Evolutionary conservation across 177 flowering plant genomes (phyloP).

Genomic region (Vitis hybrid): DNA sequence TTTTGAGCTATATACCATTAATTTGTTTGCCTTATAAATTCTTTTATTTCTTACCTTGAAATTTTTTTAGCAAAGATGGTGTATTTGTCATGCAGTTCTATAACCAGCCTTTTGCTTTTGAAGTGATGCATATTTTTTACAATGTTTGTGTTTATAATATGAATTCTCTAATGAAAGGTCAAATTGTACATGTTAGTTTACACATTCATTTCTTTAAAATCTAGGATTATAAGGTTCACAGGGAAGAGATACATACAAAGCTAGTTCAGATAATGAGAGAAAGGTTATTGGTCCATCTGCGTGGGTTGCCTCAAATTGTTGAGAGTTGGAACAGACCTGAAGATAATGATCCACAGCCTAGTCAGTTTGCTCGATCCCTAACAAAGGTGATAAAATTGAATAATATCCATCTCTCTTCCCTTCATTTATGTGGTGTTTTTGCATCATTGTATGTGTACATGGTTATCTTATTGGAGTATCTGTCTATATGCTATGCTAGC

Average conservation of each 20-base stretch:
- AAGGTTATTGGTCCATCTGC: slow-evolving; percentile 80
- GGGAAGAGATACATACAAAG: slow-evolving; percentile 93
- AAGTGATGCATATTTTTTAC: background rate
- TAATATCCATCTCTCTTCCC: background rate
- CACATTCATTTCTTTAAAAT: background rate
- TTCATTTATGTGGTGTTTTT: background rate
- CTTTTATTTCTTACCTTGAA: background rate
- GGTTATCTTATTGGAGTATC: background rate
- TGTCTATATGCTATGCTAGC: background rate
- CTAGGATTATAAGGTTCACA: slow-evolving; percentile 89
- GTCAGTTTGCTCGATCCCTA: slow-evolving; percentile 85
- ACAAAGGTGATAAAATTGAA: slow-evolving; percentile 59
- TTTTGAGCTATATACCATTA: too few relatives aligned
- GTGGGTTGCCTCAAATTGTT: slow-evolving; percentile 82
- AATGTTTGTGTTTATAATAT: background rate
- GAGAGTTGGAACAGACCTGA: slow-evolving; percentile 88
- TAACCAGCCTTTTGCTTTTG: background rate
- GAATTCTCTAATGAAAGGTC: background rate
- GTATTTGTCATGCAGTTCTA: background rate
- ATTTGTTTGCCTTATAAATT: too few relatives aligned
- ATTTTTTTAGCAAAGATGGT: background rate
- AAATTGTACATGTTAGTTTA: background rate
- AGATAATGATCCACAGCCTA: slow-evolving; percentile 85
- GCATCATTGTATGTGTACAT: background rate
- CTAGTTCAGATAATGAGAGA: slow-evolving; percentile 98